A percentile compares a stretch with the other conserved stretches of the same genome.
These are phyloP conservation scores for Graphilbum sp. DNA, from an alignment of 2,329 filamentous ascomycete genomes.

Conservation along the genomic window DNA sequence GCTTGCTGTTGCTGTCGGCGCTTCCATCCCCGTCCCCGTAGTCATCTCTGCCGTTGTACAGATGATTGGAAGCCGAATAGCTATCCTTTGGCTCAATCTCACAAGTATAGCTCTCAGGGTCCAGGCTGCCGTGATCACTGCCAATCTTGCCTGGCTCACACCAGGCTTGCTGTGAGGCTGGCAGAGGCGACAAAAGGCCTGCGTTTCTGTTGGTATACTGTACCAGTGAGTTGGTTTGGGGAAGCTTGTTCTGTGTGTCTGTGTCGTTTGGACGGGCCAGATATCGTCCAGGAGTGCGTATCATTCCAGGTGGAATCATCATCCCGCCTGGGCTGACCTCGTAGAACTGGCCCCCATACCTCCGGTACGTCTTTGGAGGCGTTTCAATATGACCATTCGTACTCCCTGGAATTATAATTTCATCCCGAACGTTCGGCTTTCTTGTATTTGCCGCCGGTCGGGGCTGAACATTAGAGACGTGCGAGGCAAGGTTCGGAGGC, in stretches of 20 bases:
- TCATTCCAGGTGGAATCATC: conserved; percentile 1
- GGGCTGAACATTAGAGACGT: neutral
- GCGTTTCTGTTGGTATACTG: no score
- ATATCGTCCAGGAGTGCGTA: neutral
- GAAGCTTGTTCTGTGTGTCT: no score
- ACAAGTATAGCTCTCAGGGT: no score
- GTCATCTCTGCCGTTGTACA: no score
- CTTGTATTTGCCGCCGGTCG: neutral
- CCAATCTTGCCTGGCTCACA: no score
- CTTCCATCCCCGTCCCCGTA: neutral
- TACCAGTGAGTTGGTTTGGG: no score
- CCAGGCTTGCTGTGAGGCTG: no score
- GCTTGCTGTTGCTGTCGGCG: neutral
- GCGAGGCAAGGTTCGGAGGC: neutral
- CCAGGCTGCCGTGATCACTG: no score
- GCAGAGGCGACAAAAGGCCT: no score
- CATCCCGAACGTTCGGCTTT: neutral
- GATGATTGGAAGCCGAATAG: neutral
- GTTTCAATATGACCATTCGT: neutral
- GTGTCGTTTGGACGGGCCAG: neutral
- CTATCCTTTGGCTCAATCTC: neutral
- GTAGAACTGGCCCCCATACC: neutral
- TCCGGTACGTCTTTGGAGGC: neutral
- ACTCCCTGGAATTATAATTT: neutral
- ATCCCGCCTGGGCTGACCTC: neutral